Percentiles rank a stretch among this genome's conserved stretches.
Evolutionary conservation across 1,284 basidiomycete species (phyloP).

Genomic region (Papiliotrema terrestris): DNA sequence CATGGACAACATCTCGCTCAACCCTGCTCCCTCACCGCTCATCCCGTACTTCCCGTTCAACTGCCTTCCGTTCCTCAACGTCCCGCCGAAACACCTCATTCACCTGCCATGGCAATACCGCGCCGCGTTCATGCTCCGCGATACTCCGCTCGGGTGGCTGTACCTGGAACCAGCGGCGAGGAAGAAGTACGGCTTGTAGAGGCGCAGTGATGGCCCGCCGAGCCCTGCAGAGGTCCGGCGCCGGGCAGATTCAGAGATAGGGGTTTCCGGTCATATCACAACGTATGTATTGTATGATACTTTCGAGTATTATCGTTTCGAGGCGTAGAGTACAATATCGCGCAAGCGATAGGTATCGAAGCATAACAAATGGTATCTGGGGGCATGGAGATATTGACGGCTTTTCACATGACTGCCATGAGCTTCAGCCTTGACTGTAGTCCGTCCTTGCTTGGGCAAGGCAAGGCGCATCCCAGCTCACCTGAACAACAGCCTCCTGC

Average conservation of each 20-base stretch:
- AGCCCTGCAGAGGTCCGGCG: too few relatives aligned
- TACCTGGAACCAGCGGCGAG: conserved; percentile 45
- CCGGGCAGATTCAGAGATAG: too few relatives aligned
- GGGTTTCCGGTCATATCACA: too few relatives aligned
- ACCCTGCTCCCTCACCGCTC: conserved; percentile 30
- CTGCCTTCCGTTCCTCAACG: conserved; percentile 24
- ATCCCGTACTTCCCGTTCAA: conserved; percentile 43
- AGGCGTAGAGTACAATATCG: too few relatives aligned
- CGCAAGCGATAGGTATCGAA: too few relatives aligned
- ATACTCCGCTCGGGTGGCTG: conserved; percentile 39
- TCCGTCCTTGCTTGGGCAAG: background rate
- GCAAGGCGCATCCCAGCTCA: conserved; percentile 18
- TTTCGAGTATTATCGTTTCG: too few relatives aligned
- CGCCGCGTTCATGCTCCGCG: conserved; percentile 27
- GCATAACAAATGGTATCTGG: too few relatives aligned
- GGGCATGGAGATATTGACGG: too few relatives aligned
- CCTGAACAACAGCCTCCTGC: conserved; percentile 36
- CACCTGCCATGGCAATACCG: conserved; percentile 44
- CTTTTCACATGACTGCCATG: conserved; percentile 4
- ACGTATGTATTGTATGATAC: too few relatives aligned
- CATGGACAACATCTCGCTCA: conserved; percentile 38
- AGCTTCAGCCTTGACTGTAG: background rate
- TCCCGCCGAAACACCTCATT: conserved; percentile 35
- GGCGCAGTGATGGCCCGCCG: too few relatives aligned
- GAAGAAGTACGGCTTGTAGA: conserved; percentile 44